Conservation (phyloP, 257 asterid genomes). For the Solanum chiquidenum region DNA sequence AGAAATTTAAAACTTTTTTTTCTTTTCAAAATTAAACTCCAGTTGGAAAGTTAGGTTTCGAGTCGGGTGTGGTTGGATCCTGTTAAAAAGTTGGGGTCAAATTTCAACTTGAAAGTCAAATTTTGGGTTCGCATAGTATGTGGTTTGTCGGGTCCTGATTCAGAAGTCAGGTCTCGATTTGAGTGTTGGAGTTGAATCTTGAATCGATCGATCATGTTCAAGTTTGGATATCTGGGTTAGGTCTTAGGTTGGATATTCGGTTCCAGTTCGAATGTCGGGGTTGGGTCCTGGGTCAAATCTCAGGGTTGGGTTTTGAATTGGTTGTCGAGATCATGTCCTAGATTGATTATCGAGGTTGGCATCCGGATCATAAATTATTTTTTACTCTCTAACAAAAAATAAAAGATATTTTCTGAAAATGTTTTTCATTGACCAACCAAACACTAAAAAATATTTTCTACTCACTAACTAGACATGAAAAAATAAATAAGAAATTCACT, state of each 20-base stretch:
- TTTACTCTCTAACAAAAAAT: background rate
- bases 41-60: too few relatives aligned
- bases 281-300: background rate
- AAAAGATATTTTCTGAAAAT: too few relatives aligned
- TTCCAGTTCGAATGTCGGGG: background rate
- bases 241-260: background rate
- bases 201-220: background rate
- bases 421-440: too few relatives aligned
- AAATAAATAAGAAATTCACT: background rate
- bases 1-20: too few relatives aligned
- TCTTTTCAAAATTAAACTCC: too few relatives aligned
- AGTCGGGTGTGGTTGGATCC: too few relatives aligned
- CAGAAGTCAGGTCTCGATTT: background rate
- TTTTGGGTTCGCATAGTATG: background rate
- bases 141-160: too few relatives aligned
- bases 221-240: background rate
- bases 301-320: background rate
- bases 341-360: background rate
- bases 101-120: too few relatives aligned
- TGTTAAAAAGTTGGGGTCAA: too few relatives aligned
- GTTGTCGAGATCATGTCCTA: too few relatives aligned
- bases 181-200: background rate
- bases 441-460: too few relatives aligned
- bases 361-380: too few relatives aligned
- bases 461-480: background rate